Evolutionary conservation across 164 flowering plant genomes (phyloP), one percentile per base, ranked within the genome.

Genomic region (Chloranthus sessilifolius): DNA sequence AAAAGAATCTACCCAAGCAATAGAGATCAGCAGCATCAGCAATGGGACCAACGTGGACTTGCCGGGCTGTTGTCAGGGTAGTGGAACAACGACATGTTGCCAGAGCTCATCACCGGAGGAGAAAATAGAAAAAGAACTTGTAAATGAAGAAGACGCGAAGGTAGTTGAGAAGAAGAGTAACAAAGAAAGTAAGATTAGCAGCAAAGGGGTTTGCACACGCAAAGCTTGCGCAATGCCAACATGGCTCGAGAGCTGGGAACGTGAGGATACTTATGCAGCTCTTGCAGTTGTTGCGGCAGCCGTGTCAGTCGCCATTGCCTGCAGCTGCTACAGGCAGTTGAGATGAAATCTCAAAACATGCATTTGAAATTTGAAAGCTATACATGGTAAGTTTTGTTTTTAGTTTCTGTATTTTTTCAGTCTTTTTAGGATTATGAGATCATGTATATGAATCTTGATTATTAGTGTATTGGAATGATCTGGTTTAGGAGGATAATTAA

Each of bases 171-270:
- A 40, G 44, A 69, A 47, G 50, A 62, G 56, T 45, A 52, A 59
- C 40, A 81, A 61, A 41, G 60, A 57, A 34, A 9, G 60, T n/a
- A 56, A 34, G 26, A 74, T 44, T 29, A 69, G 60, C 54, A 37
- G 56, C 52, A 75, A 63, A 40, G 71, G 64, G 43, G 55, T 43
- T 35, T 26, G 65, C 22, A 26, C 72, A 11, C 74, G 81, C 29
- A 85, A 63, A 66, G 72, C 69, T 3, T 76, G 81, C 58, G 50
- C 75, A 0, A 71, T 66, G 74, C 88, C 91, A 15, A 75, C 95
- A 3, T 92, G 92, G 95, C 58, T 74, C 15, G 95, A 86, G 71
- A 75, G 65, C 60, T 92, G 97, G 97, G 97, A 92, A 47, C 70
- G 77, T 5, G 99, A 92, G 53, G 99, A 92, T 63, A 86, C 95